Base-by-base conservation (phyloP, 108 stramenopile species). In the Conticribra weissflogii region DNA sequence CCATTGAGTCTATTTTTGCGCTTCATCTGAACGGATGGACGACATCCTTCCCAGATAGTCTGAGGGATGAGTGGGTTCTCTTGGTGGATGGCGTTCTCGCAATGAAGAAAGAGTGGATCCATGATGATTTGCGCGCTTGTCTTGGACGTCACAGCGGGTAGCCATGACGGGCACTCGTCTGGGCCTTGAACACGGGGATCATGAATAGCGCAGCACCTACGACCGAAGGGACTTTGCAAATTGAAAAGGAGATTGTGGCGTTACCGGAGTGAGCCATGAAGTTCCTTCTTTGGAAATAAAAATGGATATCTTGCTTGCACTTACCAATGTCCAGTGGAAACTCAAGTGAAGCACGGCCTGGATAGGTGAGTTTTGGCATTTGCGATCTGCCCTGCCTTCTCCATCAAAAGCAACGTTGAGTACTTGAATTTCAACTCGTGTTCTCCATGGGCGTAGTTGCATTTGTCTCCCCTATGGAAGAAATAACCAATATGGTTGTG, bases 1-100 rank as follows among this genome's bases (percentile, higher is more conserved):
- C 14, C 34, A 32, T 7, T 18, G 18, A 9, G 33, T 52, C 27
- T 23, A 49, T 28, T 14, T 57, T 2, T 27, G 2, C 18, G 27
- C 3, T 28, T 27, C 2, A 24, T 21, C 19, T 41, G 45, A 14
- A 53, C 23, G 28, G 78, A 79, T 30, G 78, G 78, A 17, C 78
- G 59, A 49, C 78, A 79, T 25, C 74, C 68, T 46, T 79, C 73
- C 78, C 78, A 79, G 18, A 79, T 69, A 7, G 45, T 63, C 30
- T 79, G 78, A 25, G 34, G 22, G 33, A 79, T 56, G 16, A 76
- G 68, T 19, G 54, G 61, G 27, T 76, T 76, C 45, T 74, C 73
- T 30, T 66, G 73, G 53, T 74, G 73, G 25, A 66, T 34, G 14
- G 58, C 56, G 19, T 56, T 66, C 22, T 74, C 73, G 29, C 63